Conservation (phyloP, 371 early-diverging fungal genomes). For the Rhizomucor pusillus region DNA sequence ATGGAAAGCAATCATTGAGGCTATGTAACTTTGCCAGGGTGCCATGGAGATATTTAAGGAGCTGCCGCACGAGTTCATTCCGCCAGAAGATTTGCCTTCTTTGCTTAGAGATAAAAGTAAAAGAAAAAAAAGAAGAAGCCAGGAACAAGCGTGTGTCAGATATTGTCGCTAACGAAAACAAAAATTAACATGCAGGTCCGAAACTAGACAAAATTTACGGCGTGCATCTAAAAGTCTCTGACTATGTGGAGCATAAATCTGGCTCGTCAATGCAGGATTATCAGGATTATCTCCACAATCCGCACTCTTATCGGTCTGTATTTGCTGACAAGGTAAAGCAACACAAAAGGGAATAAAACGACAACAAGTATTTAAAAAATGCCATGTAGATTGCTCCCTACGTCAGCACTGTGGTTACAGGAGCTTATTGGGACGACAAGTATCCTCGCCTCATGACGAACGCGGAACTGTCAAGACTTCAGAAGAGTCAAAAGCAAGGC, state of each 20-base stretch:
- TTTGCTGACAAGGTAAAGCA: conserved; percentile 75
- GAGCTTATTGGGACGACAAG: conserved; percentile 90
- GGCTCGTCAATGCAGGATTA: conserved; percentile 55
- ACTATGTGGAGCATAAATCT: conserved; percentile 77
- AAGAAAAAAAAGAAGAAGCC: neutral
- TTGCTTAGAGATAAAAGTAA: conserved; percentile 68
- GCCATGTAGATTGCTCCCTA: conserved; percentile 82
- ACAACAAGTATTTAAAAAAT: neutral
- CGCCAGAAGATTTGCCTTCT: conserved; percentile 74
- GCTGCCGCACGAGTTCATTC: conserved; percentile 90
- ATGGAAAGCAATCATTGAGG: neutral
- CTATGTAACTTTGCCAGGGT: conserved; percentile 49
- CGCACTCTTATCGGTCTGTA: conserved; percentile 77
- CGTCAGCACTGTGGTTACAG: conserved; percentile 87
- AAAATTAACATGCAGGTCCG: conserved; percentile 36
- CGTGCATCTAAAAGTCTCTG: conserved; percentile 71
- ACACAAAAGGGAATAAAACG: neutral
- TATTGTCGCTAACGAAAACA: neutral
- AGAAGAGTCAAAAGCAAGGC: conserved; percentile 49
- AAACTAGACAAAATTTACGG: conserved; percentile 73
- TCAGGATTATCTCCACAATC: conserved; percentile 76
- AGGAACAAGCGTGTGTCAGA: neutral
- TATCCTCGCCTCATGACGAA: conserved; percentile 91
- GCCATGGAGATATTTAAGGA: conserved; percentile 88
- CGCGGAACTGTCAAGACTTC: conserved; percentile 69